phyloP scores from a whole-genome alignment of 169 alveolate genomes.

The Fabrea salina region DNA sequence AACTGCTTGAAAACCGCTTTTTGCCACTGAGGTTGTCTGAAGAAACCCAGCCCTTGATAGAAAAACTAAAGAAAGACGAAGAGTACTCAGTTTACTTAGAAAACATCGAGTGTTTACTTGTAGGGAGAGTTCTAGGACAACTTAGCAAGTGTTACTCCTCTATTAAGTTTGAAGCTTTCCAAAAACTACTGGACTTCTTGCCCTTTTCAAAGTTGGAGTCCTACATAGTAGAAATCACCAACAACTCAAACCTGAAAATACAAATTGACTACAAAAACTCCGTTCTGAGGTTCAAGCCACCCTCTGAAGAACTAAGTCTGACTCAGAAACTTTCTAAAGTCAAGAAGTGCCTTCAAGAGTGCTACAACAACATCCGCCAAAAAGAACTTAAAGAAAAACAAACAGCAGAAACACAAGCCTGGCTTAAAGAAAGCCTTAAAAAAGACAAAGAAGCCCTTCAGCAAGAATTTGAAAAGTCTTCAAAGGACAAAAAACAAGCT shows the following conservation, averaged over 20 bases:
- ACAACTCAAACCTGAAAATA: background rate
- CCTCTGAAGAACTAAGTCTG: background rate
- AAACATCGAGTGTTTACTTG: slow-evolving; percentile 1
- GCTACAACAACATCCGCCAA: background rate
- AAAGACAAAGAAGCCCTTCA: background rate
- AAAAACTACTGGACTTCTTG: background rate
- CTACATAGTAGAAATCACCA: background rate
- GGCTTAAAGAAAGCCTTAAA: background rate
- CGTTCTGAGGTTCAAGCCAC: background rate
- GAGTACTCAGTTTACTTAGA: background rate
- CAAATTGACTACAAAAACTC: background rate
- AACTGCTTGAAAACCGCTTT: slow-evolving; percentile 12
- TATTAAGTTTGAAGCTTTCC: background rate
- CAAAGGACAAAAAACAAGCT: background rate
- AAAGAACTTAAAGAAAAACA: background rate
- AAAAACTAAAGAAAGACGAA: background rate
- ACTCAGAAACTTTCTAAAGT: background rate
- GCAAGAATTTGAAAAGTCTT: background rate
- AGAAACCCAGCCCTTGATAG: background rate
- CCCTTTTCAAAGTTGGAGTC: background rate
- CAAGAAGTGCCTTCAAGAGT: background rate
- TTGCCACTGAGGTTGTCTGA: slow-evolving; percentile 4
- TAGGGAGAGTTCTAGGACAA: slow-evolving; percentile 24
- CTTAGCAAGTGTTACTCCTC: slow-evolving; percentile 7
- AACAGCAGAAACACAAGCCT: background rate